Base-by-base conservation (phyloP, 768 basidiomycete species). In the Boletales sp. region DNA sequence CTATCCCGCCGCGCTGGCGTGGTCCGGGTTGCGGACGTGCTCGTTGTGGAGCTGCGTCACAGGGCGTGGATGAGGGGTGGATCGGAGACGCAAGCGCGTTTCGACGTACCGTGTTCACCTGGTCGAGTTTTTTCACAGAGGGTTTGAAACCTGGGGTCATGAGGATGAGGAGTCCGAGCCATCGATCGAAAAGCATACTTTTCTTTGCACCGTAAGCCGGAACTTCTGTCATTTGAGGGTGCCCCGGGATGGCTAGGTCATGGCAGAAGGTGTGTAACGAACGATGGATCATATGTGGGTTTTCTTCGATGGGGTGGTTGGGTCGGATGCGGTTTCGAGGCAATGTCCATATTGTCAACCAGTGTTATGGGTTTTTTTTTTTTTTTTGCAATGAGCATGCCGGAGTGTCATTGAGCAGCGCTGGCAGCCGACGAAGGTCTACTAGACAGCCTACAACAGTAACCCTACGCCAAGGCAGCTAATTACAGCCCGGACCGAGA, bases 41-140 rank as follows among this genome's bases (percentile, higher is more conserved):
- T 59, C 59, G 19, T 58, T 55, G n/a, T 69, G 58, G 27, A 43
- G 38, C 67, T 62, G 11, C 13, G 34, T 24, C n/a, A n/a, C n/a
- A n/a, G 37, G 27, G 17, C 4, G n/a, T n/a, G n/a, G n/a, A 29
- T 49, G 38, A 18, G 8, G 29, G 14, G 10, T 17, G 21, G 18
- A n/a, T n/a, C n/a, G n/a, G 29, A 24, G 19, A 30, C 34, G 12
- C 1, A 42, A 42, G 38, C 10, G 17, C 14, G 29, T 11, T n/a
- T n/a, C 17, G 32, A 63, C 69, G 36, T 52, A 70, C 67, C 36
- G 57, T 40, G n/a, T 27, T 69, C 46, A 68, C 67, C 40, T 65
- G 64, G 40, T 70, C 67, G 34, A 59, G 70, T 41, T 58, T n/a
- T 66, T 61, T 69, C 68, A n/a, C 65, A 61, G 5, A 68, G 56